Percentiles rank a stretch among this genome's conserved stretches.
Conservation (phyloP, 1,139 yeast species). For the Lodderomyces beijingensis region DNA sequence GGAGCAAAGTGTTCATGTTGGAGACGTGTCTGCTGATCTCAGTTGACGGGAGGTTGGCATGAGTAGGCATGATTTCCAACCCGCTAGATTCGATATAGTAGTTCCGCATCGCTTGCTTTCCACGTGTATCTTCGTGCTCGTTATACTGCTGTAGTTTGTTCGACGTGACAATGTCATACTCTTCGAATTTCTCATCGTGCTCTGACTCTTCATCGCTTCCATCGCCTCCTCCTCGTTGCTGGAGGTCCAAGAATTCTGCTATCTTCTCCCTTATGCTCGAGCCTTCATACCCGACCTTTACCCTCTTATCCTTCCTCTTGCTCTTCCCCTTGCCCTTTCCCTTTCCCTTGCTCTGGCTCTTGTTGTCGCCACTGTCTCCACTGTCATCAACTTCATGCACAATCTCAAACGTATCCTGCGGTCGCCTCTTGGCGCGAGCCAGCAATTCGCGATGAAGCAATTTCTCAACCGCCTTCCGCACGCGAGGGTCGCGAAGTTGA, state of each 20-base stretch:
- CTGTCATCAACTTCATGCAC: no score
- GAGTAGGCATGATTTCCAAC: conserved; percentile 26
- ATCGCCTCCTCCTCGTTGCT: conserved; percentile 11
- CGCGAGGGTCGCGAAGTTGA: conserved; percentile 12
- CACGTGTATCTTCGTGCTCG: conserved; percentile 19
- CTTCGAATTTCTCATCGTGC: conserved; percentile 12
- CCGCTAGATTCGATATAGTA: conserved; percentile 26
- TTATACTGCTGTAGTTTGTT: conserved; percentile 15
- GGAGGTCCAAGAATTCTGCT: conserved; percentile 8
- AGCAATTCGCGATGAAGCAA: conserved; percentile 12
- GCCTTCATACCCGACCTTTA: conserved; percentile 2
- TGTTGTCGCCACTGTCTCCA: no score
- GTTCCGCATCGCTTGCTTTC: conserved; percentile 20
- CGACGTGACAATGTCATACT: conserved; percentile 9
- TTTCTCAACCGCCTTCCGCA: conserved; percentile 14
- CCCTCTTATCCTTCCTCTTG: neutral
- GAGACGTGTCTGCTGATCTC: conserved; percentile 23
- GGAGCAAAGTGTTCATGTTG: conserved; percentile 31
- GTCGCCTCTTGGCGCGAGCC: neutral
- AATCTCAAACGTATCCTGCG: conserved; percentile 4
- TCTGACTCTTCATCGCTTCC: conserved; percentile 3
- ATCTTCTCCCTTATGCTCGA: conserved; percentile 3
- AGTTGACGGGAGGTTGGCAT: conserved; percentile 8
- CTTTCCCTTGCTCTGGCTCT: no score
- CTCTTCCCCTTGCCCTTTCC: no score